Conservation (phyloP, 129 eudicot species). For the Deinandra increscens region DNA sequence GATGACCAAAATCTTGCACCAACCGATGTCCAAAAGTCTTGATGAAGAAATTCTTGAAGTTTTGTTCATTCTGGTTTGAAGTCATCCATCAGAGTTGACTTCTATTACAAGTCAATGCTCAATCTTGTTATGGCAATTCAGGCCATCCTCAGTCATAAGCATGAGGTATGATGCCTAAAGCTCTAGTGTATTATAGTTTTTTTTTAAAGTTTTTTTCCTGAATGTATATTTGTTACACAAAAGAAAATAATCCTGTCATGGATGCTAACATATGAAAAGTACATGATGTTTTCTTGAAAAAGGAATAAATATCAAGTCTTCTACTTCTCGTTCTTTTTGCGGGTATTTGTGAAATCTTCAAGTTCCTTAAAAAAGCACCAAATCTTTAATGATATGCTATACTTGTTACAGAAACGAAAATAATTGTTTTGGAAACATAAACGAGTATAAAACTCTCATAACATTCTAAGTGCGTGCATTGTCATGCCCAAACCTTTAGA, state of each 20-base stretch:
- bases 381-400: conserved; percentile 21
- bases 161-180: conserved; percentile 33
- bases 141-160: conserved; percentile 15
- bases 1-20: conserved; percentile 36
- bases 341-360: conserved; percentile 9
- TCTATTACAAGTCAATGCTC: conserved; percentile 5
- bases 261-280: conserved; percentile 30
- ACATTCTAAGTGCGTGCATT: conserved; percentile 74
- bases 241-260: conserved; percentile 10
- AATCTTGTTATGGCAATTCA: conserved; percentile 2
- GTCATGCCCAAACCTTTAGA: conserved; percentile 84
- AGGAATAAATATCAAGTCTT: neutral
- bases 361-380: conserved; percentile 26
- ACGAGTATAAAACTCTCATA: conserved; percentile 38
- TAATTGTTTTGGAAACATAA: conserved; percentile 22
- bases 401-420: conserved; percentile 20
- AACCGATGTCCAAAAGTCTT: conserved; percentile 15
- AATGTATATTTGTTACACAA: conserved; percentile 30
- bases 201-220: conserved; percentile 13
- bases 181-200: conserved; percentile 25
- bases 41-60: conserved; percentile 9
- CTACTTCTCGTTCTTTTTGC: conserved; percentile 10
- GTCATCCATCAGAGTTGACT: conserved; percentile 12
- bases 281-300: conserved; percentile 19
- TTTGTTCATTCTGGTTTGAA: conserved; percentile 12